Conservation (phyloP, 768 basidiomycete species). For the Rhizopogon vinicolor region DNA sequence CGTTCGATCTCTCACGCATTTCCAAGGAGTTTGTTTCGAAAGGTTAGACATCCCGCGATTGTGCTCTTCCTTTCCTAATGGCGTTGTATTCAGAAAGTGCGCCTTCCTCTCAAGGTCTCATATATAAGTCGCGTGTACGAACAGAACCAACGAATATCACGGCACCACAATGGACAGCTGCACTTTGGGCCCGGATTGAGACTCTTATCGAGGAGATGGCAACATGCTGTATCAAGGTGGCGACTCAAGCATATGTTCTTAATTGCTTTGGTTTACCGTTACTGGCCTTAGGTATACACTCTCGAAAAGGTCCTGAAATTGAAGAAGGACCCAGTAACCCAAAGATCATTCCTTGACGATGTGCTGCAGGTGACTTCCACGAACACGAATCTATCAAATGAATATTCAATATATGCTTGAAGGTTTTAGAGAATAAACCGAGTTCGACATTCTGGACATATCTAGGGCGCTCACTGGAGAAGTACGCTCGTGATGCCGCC, state of each 20-base stretch:
- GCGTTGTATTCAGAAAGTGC: conserved; percentile 8
- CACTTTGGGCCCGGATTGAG: conserved; percentile 80
- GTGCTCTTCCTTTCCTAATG: not conserved
- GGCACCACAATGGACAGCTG: conserved; percentile 79
- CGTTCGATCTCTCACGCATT: conserved; percentile 85
- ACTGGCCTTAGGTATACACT: conserved; percentile 71
- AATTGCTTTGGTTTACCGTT: not conserved
- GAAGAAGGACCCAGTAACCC: conserved; percentile 79
- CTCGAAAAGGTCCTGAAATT: conserved; percentile 90
- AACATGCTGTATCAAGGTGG: conserved; percentile 84
- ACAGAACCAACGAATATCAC: conserved; percentile 90
- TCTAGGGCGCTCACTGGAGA: conserved; percentile 76
- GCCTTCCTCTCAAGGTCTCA: conserved; percentile 31
- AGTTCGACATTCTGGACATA: conserved; percentile 90
- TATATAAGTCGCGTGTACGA: conserved; percentile 81
- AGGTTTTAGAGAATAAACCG: conserved; percentile 89
- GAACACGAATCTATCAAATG: not conserved
- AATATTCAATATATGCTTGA: not conserved
- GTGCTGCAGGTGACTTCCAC: conserved; percentile 72
- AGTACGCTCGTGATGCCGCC: conserved; percentile 72
- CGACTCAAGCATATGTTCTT: not conserved
- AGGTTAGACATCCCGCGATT: conserved; percentile 39
- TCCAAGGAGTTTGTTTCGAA: conserved; percentile 81
- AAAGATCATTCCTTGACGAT: conserved; percentile 83
- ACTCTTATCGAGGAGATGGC: conserved; percentile 85